Conservation (phyloP, 208 protist genomes). For the Novymonas esmeraldas region DNA sequence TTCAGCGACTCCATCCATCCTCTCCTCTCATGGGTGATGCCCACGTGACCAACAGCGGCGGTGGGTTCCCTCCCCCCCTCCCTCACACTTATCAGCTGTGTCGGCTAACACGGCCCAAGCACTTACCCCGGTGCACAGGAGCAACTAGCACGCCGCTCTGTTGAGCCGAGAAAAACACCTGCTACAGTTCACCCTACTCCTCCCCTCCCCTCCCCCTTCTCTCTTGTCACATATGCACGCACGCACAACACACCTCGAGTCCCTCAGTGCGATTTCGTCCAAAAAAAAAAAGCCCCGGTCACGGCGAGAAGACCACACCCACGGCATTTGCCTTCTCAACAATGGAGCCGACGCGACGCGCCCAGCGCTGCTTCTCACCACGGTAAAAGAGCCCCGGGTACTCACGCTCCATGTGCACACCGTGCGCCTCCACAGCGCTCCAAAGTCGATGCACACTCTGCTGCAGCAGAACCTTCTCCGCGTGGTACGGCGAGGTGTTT, state of each 20-base stretch:
- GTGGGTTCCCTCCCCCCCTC: too few species aligned
- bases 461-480: constrained; percentile 54
- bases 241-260: neutral
- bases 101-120: too few species aligned
- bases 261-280: neutral
- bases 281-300: neutral
- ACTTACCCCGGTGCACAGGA: too few species aligned
- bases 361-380: constrained; percentile 55
- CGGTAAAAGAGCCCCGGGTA: constrained; percentile 72
- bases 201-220: neutral
- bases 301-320: constrained; percentile 75
- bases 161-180: too few species aligned
- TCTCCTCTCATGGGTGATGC: too few species aligned
- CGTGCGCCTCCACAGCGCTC: constrained; percentile 64
- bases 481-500: constrained; percentile 55
- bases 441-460: constrained; percentile 51
- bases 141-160: too few species aligned
- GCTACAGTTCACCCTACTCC: neutral
- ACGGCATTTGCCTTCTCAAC: constrained; percentile 60
- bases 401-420: constrained; percentile 56
- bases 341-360: constrained; percentile 36
- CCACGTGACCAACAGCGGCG: too few species aligned
- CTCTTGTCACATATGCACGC: neutral
- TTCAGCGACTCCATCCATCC: too few species aligned
- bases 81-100: too few species aligned